These are phyloP conservation scores for Nidula niveotomentosa DNA, from an alignment of 1,284 basidiomycete species.

Conservation along the genomic window DNA sequence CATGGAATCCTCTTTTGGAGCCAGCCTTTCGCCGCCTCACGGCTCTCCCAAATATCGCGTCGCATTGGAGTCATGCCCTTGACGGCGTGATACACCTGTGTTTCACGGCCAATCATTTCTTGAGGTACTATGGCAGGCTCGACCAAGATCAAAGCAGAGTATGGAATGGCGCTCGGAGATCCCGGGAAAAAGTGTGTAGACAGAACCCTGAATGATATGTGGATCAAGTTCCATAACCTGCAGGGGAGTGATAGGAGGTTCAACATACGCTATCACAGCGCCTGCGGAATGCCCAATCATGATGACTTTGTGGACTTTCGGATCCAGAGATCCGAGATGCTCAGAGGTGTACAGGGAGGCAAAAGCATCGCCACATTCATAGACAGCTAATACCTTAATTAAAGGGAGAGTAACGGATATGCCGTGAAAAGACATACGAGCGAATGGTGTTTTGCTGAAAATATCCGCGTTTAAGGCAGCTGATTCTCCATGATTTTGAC, in stretches of 20 bases:
- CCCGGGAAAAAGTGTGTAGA: not conserved
- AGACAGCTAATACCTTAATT: not conserved
- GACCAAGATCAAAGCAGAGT: not conserved
- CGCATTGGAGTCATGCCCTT: not conserved
- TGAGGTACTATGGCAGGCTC: no score
- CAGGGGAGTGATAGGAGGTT: no score
- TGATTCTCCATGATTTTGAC: not conserved
- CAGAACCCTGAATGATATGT: not conserved
- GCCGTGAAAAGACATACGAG: no score
- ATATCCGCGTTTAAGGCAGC: not conserved
- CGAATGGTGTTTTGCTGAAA: not conserved
- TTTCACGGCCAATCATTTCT: no score
- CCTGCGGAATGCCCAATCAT: not conserved
- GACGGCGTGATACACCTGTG: not conserved
- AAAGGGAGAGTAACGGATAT: not conserved
- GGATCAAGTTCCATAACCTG: not conserved
- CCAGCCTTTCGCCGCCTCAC: not conserved
- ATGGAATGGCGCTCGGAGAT: no score
- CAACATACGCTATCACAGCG: not conserved
- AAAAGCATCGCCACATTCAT: not conserved
- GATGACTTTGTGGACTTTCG: not conserved
- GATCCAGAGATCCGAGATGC: not conserved
- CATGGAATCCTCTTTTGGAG: not conserved
- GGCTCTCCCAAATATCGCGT: not conserved
- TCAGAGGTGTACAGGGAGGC: not conserved